Conservation (phyloP, 2,329 filamentous ascomycete genomes). For the Orbilia ellipsospora region DNA sequence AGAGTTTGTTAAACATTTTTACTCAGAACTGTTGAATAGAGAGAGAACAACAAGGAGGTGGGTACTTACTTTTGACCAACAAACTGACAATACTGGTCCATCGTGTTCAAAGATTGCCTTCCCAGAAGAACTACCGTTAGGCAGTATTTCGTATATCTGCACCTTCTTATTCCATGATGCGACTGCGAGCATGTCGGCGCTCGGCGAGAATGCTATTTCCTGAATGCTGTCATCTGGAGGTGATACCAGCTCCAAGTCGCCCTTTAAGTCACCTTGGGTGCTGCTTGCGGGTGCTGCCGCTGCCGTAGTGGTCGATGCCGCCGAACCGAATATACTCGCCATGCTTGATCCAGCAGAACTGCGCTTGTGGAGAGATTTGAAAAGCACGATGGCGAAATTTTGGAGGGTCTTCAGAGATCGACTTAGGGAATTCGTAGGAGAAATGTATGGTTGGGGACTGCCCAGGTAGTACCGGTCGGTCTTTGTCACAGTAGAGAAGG, state of each 20-base stretch:
- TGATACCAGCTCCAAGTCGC: conserved; percentile 81
- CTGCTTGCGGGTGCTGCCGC: conserved; percentile 70
- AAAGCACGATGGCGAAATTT: conserved; percentile 40
- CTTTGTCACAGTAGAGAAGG: too few relatives aligned
- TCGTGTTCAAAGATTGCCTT: conserved; percentile 89
- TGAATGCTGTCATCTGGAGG: conserved; percentile 91
- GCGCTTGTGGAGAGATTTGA: conserved; percentile 53
- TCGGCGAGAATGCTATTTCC: conserved; percentile 82
- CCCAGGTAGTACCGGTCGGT: too few relatives aligned
- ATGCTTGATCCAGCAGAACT: conserved; percentile 50
- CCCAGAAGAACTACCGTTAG: conserved; percentile 80
- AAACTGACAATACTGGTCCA: conserved; percentile 82
- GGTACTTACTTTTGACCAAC: conserved; percentile 83
- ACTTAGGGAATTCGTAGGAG: background rate
- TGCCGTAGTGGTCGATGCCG: conserved; percentile 63
- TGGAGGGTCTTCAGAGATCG: background rate
- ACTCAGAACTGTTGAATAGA: background rate
- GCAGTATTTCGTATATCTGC: conserved; percentile 90
- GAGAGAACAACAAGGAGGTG: background rate
- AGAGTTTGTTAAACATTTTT: conserved; percentile 4
- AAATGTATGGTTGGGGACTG: too few relatives aligned
- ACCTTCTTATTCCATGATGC: conserved; percentile 98
- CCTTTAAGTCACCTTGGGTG: conserved; percentile 88
- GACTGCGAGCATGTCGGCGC: conserved; percentile 83
- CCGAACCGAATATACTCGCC: conserved; percentile 66